Evolutionary conservation across 495 filamentous ascomycete genomes (phyloP).

Genomic region (Neurospora sp.): DNA sequence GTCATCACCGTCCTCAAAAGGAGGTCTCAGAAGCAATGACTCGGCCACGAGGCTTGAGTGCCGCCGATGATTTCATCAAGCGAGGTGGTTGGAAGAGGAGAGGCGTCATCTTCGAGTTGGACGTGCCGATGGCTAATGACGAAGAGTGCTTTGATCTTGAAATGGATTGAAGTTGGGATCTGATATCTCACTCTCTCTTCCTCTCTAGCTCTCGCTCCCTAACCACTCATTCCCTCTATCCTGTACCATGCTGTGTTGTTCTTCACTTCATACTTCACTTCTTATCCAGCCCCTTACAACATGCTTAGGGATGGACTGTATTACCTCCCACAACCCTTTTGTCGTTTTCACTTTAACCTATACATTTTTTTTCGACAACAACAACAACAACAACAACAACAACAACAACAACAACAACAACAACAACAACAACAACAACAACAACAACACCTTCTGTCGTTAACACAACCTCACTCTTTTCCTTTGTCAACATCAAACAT

Average conservation of each 20-base stretch:
- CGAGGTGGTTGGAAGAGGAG: conserved; percentile 39
- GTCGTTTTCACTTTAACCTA: neutral
- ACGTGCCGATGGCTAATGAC: conserved; percentile 11
- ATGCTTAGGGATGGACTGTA: neutral
- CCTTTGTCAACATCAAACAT: neutral
- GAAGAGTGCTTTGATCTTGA: conserved; percentile 22
- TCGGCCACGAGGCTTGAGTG: conserved; percentile 12
- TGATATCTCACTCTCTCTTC: neutral
- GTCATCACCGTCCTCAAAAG: conserved; percentile 1
- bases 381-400: too few species aligned
- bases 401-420: too few species aligned
- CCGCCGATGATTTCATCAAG: conserved; percentile 30
- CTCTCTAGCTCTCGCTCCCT: neutral
- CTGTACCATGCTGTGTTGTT: neutral
- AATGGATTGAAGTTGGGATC: conserved; percentile 4
- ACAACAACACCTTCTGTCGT: neutral
- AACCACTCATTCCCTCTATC: neutral
- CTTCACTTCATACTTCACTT: neutral
- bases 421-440: neutral
- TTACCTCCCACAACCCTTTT: neutral
- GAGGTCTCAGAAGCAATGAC: conserved; percentile 1
- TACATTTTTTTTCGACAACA: neutral
- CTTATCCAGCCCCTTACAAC: neutral
- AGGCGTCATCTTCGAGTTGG: conserved; percentile 35
- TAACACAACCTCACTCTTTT: neutral